phyloP scores from a whole-genome alignment of 371 early-diverging fungal species.

The Batkoa obscura region DNA sequence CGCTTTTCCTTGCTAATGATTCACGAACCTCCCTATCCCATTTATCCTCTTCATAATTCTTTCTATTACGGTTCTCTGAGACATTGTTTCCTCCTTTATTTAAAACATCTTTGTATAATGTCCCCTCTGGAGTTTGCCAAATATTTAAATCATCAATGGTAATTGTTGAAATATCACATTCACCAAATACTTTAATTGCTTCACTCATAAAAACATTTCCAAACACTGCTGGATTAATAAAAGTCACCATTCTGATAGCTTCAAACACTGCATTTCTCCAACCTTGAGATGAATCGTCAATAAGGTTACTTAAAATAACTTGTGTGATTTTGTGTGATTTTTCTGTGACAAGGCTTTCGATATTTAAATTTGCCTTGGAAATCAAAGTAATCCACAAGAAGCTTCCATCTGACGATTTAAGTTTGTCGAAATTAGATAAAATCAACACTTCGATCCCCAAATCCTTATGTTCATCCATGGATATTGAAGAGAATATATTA shows the following conservation, averaged over 20 bases:
- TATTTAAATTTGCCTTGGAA: background rate
- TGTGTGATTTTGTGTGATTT: background rate
- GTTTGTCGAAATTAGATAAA: background rate
- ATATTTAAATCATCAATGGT: slow-evolving; percentile 29
- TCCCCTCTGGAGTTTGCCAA: slow-evolving; percentile 49
- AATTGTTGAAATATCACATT: slow-evolving; percentile 21
- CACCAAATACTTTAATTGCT: slow-evolving; percentile 11
- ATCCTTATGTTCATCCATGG: background rate
- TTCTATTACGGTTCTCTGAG: slow-evolving; percentile 25
- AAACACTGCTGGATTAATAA: slow-evolving; percentile 26
- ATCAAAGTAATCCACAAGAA: slow-evolving; percentile 4
- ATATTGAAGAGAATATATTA: background rate
- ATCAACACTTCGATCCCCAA: background rate
- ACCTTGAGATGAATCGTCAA: background rate
- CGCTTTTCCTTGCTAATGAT: slow-evolving; percentile 52
- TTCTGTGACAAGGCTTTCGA: background rate
- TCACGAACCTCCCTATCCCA: slow-evolving; percentile 73
- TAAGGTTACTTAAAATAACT: background rate
- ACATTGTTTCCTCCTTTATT: slow-evolving; percentile 19
- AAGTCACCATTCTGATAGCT: slow-evolving; percentile 31
- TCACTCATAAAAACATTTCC: slow-evolving; percentile 21
- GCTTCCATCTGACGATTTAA: slow-evolving; percentile 1
- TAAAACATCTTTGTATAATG: slow-evolving; percentile 33
- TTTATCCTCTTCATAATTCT: slow-evolving; percentile 44
- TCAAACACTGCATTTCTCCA: slow-evolving; percentile 22